Evolutionary conservation across 2,329 filamentous ascomycete species (phyloP), one percentile per base, ranked within the genome.

Genomic region (Cladosporium halotolerans): DNA sequence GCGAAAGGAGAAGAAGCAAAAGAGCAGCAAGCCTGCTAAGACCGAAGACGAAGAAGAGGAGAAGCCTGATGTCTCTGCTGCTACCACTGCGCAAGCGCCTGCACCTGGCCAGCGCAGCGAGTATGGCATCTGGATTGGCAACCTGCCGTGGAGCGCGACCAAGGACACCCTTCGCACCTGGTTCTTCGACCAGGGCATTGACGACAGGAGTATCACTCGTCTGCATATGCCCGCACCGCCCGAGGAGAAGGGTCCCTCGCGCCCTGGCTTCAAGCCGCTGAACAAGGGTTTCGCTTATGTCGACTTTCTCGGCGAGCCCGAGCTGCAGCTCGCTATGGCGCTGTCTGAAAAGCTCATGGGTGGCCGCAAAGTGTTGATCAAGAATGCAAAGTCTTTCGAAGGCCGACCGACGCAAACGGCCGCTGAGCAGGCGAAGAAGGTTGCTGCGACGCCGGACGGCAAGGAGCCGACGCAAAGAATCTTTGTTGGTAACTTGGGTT

Each of bases 201-300:
- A 67, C 9, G 79, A 83, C 52, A 80, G 83, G 45, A 80, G 84
- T 57, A 93, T 99, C 60, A 95, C 90, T 1, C 81, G 93, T 56
- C 76, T 97, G 48, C 85, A 96, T 70, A 75, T 96, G 66, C 91
- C 91, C 1, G 80, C 73, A 18, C 76, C 78, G 3, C 64, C 74
- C 7, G 45, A 53, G 4, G 50, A 55, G n/a, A 52, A 50, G 23
- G 5, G 65, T 64, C 34, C 62, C 64, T 18, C 64, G 16, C 18
- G 48, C 11, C 72, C 73, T 59, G 76, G 74, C 59, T 71, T 70
- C 33, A 81, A 78, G 62, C 72, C 79, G 18, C 76, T 84, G 63
- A 99, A 97, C 75, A 92, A 87, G 72, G 95, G 93, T 13, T 99
- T 96, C 67, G 93, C 93, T 52, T 99, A 99, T 67, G 84, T 99